A percentile compares a stretch with the other conserved stretches of the same genome.
Evolutionary conservation across 2,329 filamentous ascomycete genomes (phyloP).

Genomic region (Pseudogymnoascus sp.): DNA sequence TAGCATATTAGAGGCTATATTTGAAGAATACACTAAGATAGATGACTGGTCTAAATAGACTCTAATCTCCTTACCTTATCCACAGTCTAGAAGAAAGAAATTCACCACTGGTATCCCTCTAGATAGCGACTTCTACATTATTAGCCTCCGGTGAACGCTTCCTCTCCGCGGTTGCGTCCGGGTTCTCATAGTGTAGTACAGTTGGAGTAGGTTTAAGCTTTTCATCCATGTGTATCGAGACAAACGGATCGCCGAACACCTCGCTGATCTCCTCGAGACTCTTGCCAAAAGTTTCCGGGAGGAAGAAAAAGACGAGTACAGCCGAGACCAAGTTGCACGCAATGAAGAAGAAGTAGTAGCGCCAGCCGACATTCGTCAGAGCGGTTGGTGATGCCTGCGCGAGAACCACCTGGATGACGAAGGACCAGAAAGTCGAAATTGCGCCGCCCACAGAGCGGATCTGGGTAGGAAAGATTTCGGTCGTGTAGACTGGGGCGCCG

Average conservation of each 20-base stretch:
- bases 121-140: too few relatives aligned
- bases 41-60: too few relatives aligned
- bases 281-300: neutral
- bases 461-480: conserved; percentile 16
- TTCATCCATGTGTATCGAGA: neutral
- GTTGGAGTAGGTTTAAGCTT: too few relatives aligned
- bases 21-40: too few relatives aligned
- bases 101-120: too few relatives aligned
- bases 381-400: conserved; percentile 7
- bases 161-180: too few relatives aligned
- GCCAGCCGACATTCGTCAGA: conserved; percentile 10
- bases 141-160: too few relatives aligned
- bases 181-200: too few relatives aligned
- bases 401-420: conserved; percentile 7
- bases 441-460: conserved; percentile 13
- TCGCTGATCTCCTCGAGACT: neutral
- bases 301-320: neutral
- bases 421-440: neutral
- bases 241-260: neutral
- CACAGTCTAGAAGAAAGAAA: too few relatives aligned
- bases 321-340: neutral
- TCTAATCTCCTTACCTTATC: too few relatives aligned
- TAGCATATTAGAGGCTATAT: too few relatives aligned
- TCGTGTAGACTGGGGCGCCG: conserved; percentile 12
- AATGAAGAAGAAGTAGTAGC: conserved; percentile 10